Percentiles rank a stretch among this genome's conserved stretches.
phyloP scores from a whole-genome alignment of 371 early-diverging fungal genomes.

The Syncephalastrum contaminatum region DNA sequence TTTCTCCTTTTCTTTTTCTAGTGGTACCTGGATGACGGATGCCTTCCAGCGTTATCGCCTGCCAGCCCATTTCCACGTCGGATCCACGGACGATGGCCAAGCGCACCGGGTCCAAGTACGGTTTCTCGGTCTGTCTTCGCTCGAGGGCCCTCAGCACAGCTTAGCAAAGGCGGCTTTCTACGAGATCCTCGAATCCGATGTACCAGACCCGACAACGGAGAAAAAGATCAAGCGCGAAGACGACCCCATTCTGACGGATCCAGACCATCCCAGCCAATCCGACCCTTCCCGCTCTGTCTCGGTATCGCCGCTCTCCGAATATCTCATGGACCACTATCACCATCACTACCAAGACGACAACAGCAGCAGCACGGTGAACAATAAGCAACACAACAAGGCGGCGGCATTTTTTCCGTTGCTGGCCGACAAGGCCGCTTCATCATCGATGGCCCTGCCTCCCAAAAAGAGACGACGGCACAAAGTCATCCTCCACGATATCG shows the following conservation, averaged over 20 bases:
- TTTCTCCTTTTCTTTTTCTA: not conserved
- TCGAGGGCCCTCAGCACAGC: constrained; percentile 18
- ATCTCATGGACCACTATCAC: not conserved
- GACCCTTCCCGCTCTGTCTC: too few species aligned
- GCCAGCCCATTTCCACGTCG: not conserved
- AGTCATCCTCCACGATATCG: constrained; percentile 28
- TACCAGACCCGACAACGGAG: not conserved
- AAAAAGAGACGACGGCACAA: constrained; percentile 40
- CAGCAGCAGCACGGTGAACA: not conserved
- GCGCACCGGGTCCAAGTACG: constrained; percentile 20
- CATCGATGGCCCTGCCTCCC: constrained; percentile 23
- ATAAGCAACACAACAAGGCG: not conserved
- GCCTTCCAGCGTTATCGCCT: constrained; percentile 25
- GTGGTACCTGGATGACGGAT: constrained; percentile 19
- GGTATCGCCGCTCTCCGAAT: too few species aligned
- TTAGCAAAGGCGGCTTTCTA: constrained; percentile 28
- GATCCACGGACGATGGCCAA: constrained; percentile 17
- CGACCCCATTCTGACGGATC: not conserved
- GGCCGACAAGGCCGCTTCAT: too few species aligned
- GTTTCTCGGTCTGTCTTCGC: constrained; percentile 31
- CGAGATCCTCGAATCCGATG: constrained; percentile 44
- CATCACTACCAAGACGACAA: not conserved
- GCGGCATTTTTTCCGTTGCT: not conserved
- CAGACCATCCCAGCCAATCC: too few species aligned
- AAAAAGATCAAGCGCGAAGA: constrained; percentile 4